phyloP scores from a whole-genome alignment of 73 alveolate species.

The Paramecium sexaurelia region DNA sequence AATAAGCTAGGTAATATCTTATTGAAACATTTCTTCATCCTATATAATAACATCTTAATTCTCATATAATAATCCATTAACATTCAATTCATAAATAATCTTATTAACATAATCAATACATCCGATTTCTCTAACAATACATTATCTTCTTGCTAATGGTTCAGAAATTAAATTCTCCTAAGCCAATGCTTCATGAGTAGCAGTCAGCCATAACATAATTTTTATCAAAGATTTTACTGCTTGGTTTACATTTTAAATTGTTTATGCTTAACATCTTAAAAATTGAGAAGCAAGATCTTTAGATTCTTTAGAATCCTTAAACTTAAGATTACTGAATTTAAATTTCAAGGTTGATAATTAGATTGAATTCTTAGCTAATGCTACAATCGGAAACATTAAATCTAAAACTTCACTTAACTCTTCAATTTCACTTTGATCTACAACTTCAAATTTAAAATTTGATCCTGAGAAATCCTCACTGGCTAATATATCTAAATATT shows the following conservation, averaged over 20 bases:
- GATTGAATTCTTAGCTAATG: slow-evolving; percentile 22
- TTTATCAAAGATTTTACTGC: background rate
- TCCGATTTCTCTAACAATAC: slow-evolving; percentile 23
- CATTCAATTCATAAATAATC: background rate
- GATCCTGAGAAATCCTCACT: slow-evolving; percentile 40
- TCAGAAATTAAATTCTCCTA: slow-evolving; percentile 10
- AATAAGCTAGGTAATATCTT: background rate
- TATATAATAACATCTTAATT: background rate
- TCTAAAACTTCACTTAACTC: slow-evolving; percentile 19
- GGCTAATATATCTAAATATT: background rate
- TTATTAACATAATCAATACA: slow-evolving; percentile 22
- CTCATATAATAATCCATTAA: slow-evolving; percentile 37
- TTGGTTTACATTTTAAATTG: background rate
- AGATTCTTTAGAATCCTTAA: slow-evolving; percentile 18
- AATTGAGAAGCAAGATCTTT: background rate
- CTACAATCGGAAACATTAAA: background rate
- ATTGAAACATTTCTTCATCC: slow-evolving; percentile 23
- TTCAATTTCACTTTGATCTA: background rate
- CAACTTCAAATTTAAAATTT: slow-evolving; percentile 35
- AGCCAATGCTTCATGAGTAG: background rate
- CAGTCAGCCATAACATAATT: slow-evolving; percentile 32
- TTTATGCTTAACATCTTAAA: background rate
- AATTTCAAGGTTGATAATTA: background rate
- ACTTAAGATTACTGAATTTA: background rate
- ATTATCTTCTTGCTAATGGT: background rate